A percentile compares a stretch with the other conserved stretches of the same genome.
phyloP scores from a whole-genome alignment of 345 rosid species.

The Brassica rapa region DNA sequence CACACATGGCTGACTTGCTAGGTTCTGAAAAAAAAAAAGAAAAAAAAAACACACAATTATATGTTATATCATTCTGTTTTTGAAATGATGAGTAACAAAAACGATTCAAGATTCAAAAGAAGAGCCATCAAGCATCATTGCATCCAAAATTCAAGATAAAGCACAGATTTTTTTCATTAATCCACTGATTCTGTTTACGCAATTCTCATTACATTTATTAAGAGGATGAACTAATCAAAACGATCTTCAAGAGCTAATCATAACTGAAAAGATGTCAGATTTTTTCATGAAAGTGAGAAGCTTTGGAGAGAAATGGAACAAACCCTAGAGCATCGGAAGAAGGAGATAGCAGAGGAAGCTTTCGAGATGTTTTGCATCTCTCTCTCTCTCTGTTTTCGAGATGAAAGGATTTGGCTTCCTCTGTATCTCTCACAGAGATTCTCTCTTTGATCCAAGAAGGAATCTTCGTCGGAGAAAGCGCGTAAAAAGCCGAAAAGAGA shows the following conservation, averaged over 20 bases:
- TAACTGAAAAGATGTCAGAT: too few species aligned
- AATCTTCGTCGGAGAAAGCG: conserved; percentile 16
- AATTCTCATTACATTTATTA: neutral
- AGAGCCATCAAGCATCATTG: neutral
- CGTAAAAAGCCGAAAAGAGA: neutral
- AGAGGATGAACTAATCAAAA: neutral
- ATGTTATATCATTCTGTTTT: too few species aligned
- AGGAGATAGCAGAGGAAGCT: conserved; percentile 74
- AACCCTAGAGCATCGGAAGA: conserved; percentile 70
- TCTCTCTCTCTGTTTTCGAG: neutral
- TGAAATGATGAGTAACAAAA: neutral
- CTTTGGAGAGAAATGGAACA: conserved; percentile 8
- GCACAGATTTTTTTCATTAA: neutral
- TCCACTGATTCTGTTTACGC: neutral
- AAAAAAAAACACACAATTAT: neutral
- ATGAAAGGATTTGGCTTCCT: conserved; percentile 2
- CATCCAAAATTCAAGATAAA: neutral
- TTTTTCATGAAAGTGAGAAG: neutral
- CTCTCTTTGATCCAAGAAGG: conserved; percentile 18
- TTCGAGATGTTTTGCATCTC: conserved; percentile 67
- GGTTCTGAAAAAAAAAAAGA: conserved; percentile 34
- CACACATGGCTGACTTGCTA: conserved; percentile 54
- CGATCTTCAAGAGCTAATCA: neutral
- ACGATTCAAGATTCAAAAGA: too few species aligned
- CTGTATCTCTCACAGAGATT: neutral